A percentile compares a stretch with the other conserved stretches of the same genome.
Conservation (phyloP, 2,329 filamentous ascomycete species). For the Lecanicillium sp. region DNA sequence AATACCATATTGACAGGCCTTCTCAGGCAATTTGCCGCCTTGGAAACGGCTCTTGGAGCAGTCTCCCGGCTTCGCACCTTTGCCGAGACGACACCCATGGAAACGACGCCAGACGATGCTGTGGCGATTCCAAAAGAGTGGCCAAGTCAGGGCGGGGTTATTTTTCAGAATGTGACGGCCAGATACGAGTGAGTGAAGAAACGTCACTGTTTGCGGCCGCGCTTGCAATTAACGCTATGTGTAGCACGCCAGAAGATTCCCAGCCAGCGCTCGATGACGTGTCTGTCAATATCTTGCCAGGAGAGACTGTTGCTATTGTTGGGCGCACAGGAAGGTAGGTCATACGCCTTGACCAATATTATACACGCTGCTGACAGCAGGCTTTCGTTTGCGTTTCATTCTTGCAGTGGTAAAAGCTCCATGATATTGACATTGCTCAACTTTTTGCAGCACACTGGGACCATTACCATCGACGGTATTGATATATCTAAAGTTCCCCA, state of each 20-base stretch:
- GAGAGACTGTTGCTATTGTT: constrained; percentile 23
- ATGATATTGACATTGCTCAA: constrained; percentile 12
- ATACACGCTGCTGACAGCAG: neutral
- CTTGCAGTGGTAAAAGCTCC: constrained; percentile 16
- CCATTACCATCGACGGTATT: neutral
- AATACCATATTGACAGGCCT: constrained; percentile 16
- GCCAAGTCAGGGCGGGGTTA: neutral
- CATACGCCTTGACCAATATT: neutral
- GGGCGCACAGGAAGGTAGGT: constrained; percentile 24
- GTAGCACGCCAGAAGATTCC: neutral
- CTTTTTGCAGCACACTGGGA: constrained; percentile 9
- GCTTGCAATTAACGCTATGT: no score
- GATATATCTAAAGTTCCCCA: constrained; percentile 5
- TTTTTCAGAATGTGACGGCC: neutral
- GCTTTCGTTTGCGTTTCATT: neutral
- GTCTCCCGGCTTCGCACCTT: neutral
- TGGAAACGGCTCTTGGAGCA: neutral
- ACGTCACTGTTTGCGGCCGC: no score
- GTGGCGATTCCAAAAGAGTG: neutral
- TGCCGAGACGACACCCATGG: neutral
- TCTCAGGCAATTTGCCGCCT: constrained; percentile 17
- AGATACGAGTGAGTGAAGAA: neutral
- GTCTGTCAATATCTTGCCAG: constrained; percentile 17
- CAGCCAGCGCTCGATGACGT: constrained; percentile 16
- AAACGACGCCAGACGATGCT: neutral